These are phyloP conservation scores for Leccinum boreale DNA, from an alignment of 768 basidiomycete species.

Conservation along the genomic window DNA sequence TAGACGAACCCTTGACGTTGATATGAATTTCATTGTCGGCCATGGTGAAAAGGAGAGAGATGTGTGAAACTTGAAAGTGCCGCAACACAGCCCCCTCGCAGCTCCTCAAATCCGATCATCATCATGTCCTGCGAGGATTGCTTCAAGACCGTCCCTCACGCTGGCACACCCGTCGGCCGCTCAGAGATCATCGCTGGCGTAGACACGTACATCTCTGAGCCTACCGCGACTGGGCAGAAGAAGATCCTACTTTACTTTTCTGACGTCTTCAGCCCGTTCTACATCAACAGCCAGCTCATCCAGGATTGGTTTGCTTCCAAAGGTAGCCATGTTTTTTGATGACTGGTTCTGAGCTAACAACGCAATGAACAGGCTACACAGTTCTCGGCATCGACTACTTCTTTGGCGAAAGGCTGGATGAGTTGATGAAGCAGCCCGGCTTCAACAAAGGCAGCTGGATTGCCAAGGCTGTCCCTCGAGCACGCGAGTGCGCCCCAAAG, in stretches of 20 bases:
- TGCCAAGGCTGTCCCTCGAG: conserved; percentile 30
- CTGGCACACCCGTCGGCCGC: conserved; percentile 41
- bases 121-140: conserved; percentile 51
- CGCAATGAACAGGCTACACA: conserved; percentile 34
- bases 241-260: conserved; percentile 56
- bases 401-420: conserved; percentile 52
- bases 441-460: conserved; percentile 45
- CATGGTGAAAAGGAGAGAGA: conserved; percentile 39
- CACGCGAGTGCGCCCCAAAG: conserved; percentile 39
- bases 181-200: conserved; percentile 37
- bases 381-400: conserved; percentile 65
- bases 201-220: conserved; percentile 54
- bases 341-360: neutral
- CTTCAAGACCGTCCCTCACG: conserved; percentile 49
- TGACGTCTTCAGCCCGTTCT: conserved; percentile 60
- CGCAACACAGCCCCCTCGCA: conserved; percentile 8
- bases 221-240: conserved; percentile 29
- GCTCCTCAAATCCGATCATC: neutral
- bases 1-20: conserved; percentile 59
- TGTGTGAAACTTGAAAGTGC: neutral
- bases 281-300: conserved; percentile 53
- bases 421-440: conserved; percentile 34
- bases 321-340: conserved; percentile 33
- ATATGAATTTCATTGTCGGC: conserved; percentile 59
- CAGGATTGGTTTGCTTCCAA: conserved; percentile 63